Evolutionary conservation across 805 yeast species (phyloP).

Genomic region (Candida lessepsii): DNA sequence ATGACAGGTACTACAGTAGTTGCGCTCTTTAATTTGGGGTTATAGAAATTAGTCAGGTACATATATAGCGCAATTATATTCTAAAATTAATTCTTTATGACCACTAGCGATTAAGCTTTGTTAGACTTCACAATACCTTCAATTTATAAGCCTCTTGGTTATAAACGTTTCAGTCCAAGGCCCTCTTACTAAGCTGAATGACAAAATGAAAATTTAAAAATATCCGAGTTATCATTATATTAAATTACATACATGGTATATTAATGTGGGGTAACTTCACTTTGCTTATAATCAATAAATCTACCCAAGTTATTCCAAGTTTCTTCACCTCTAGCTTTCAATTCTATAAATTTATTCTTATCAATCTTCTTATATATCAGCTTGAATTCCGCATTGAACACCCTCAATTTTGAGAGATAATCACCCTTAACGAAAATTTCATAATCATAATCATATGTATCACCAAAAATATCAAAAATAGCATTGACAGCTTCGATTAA

Average conservation of each 20-base stretch:
- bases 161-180: too few species aligned
- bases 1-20: too few species aligned
- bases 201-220: too few species aligned
- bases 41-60: too few species aligned
- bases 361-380: slow-evolving; percentile 24
- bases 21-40: too few species aligned
- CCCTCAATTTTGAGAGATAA: slow-evolving; percentile 37
- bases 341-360: slow-evolving; percentile 50
- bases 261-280: slow-evolving; percentile 17
- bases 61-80: too few species aligned
- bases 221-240: too few species aligned
- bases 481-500: slow-evolving; percentile 62
- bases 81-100: too few species aligned
- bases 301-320: slow-evolving; percentile 64
- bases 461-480: slow-evolving; percentile 79
- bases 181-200: too few species aligned
- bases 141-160: too few species aligned
- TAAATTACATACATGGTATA: not conserved
- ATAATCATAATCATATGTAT: slow-evolving; percentile 64
- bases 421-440: slow-evolving; percentile 61
- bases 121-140: too few species aligned
- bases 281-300: slow-evolving; percentile 71
- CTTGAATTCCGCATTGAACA: slow-evolving; percentile 17
- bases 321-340: slow-evolving; percentile 67
- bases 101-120: too few species aligned